Conservation (phyloP, 345 rosid genomes). For the Melastoma malabathricum region DNA sequence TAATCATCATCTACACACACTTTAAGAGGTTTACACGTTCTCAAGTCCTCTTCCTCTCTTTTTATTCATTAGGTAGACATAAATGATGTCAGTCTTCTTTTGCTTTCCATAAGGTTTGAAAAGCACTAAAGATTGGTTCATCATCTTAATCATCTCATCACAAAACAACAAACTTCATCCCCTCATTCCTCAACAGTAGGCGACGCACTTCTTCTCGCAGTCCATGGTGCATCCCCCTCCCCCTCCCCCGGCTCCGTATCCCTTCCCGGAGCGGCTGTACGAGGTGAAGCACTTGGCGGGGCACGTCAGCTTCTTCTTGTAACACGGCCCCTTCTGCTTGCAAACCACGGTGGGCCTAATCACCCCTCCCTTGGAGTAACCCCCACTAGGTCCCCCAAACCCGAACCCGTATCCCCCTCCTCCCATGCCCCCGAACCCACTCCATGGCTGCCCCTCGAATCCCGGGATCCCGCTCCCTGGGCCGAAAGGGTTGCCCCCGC, state of each 20-base stretch:
- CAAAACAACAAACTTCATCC: too few species aligned
- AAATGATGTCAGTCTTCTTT: too few species aligned
- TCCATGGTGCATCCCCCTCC: conserved; percentile 96
- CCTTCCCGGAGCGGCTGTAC: conserved; percentile 83
- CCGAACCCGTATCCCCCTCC: conserved; percentile 14
- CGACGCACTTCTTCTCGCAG: conserved; percentile 86
- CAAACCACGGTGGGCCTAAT: conserved; percentile 58
- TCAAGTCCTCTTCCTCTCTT: too few species aligned
- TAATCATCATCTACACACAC: too few species aligned
- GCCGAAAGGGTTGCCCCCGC: conserved; percentile 7
- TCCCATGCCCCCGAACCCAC: neutral
- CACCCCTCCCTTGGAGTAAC: conserved; percentile 45
- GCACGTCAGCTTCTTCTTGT: conserved; percentile 69
- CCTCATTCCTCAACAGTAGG: conserved; percentile 40
- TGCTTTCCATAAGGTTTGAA: too few species aligned
- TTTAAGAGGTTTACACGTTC: too few species aligned
- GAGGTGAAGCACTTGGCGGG: conserved; percentile 90
- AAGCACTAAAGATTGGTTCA: too few species aligned
- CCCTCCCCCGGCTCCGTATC: conserved; percentile 85
- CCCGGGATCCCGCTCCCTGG: conserved; percentile 12
- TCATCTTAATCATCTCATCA: too few species aligned
- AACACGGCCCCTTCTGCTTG: conserved; percentile 65
- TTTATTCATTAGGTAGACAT: too few species aligned
- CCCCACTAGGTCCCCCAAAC: conserved; percentile 30
- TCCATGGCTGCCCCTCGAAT: conserved; percentile 6